phyloP scores from a whole-genome alignment of 208 protist species.

The Wallacemonas sp. region DNA sequence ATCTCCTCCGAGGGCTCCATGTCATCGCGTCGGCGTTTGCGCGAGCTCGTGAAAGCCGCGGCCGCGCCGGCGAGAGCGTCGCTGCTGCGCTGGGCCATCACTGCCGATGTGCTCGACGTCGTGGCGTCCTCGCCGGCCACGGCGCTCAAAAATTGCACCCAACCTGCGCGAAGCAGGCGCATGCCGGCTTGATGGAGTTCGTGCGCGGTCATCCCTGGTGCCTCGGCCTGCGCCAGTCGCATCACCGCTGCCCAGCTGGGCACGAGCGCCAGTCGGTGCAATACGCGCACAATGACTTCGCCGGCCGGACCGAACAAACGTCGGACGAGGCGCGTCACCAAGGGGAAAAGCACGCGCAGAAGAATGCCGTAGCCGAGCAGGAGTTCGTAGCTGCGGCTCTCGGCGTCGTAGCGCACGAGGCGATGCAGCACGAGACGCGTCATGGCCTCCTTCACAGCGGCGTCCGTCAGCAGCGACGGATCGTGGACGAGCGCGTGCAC shows the following conservation, averaged over 20 bases:
- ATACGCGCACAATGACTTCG: slow-evolving; percentile 47
- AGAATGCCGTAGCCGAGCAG: slow-evolving; percentile 57
- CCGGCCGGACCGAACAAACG: slow-evolving; percentile 62
- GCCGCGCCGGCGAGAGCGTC: background rate
- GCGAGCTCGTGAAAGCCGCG: background rate
- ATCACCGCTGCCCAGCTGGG: slow-evolving; percentile 40
- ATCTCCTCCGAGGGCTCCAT: background rate
- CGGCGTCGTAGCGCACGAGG: slow-evolving; percentile 38
- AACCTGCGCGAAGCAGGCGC: slow-evolving; percentile 49
- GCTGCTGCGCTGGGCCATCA: background rate
- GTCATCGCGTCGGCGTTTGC: background rate
- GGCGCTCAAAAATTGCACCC: slow-evolving; percentile 43
- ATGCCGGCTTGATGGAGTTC: slow-evolving; percentile 41
- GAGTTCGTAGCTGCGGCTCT: slow-evolving; percentile 48
- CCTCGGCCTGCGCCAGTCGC: slow-evolving; percentile 46
- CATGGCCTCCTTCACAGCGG: slow-evolving; percentile 72
- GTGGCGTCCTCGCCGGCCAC: background rate
- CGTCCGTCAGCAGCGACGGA: slow-evolving; percentile 33
- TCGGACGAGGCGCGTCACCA: slow-evolving; percentile 47
- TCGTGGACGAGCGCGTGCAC: slow-evolving; percentile 10
- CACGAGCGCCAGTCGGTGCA: slow-evolving; percentile 62
- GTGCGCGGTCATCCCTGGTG: too few species aligned
- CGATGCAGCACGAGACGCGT: slow-evolving; percentile 77
- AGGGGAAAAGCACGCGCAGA: slow-evolving; percentile 62
- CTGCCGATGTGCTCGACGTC: background rate